Evolutionary conservation across 495 filamentous ascomycete genomes (phyloP), one percentile per base, ranked within the genome.

Genomic region (Trichoderma gamsii): DNA sequence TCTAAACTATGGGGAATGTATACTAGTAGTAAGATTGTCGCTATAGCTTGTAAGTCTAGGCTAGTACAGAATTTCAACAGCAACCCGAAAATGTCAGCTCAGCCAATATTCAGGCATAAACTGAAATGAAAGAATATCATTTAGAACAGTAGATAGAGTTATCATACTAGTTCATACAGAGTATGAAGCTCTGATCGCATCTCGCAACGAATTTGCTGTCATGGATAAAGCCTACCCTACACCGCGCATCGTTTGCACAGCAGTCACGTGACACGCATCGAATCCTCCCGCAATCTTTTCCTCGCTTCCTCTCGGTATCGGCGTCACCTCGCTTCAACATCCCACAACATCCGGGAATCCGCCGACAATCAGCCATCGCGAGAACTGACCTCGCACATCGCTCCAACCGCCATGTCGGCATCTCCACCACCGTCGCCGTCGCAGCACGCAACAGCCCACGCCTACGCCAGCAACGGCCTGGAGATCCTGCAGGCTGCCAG

Each of bases 401-500:
- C 12, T 16, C 11, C 38, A 16, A 41, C 32, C 49, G 51, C 66
- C 32, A 63, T 63, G 51, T 52, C 51, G 38, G 66, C 56, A 18
- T 63, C 67, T 21, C 67, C 27, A 15, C 63, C 68, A 7, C 64
- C 41, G 18, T 29, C 46, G 29, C 23, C 68, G 18, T 66, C 63
- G 25, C 32, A 44, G 23, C 65, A 69, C 44, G 23, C 64, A 21
- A 69, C 23, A 8, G 64, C 43, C 46, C 68, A 69, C 68, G 38
- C 68, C 64, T 66, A 69, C 52, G 68, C 64, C 13, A 66, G 65
- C 68, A 67, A 63, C 41, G 68, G 65, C 21, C 64, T 67, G 23
- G 64, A 69, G 18, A 64, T 61, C 12, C 68, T 69, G 32, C 68
- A 66, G 64, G 65, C 68, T 8, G 68, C 64, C 29, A 69, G 41